Evolutionary conservation across 1,284 basidiomycete species (phyloP).

Genomic region (Boletus sp.): DNA sequence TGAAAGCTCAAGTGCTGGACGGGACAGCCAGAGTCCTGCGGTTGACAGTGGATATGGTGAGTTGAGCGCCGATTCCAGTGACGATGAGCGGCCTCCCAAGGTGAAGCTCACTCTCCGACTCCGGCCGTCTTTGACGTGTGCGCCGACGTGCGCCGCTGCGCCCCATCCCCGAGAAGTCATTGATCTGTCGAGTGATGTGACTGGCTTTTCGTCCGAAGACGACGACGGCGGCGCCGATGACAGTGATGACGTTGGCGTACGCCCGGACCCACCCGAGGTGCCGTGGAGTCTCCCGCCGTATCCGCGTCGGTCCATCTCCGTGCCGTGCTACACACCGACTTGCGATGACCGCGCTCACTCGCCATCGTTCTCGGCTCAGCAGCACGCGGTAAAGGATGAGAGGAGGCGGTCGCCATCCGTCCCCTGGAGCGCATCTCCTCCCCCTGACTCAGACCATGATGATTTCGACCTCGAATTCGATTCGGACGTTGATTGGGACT

Average conservation of each 20-base stretch:
- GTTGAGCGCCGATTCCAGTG: constrained; percentile 21
- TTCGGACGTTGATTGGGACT: constrained; percentile 41
- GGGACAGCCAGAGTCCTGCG: constrained; percentile 22
- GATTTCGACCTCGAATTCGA: constrained; percentile 38
- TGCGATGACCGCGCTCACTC: constrained; percentile 35
- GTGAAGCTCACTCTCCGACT: constrained; percentile 66
- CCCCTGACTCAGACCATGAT: constrained; percentile 63
- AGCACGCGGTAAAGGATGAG: constrained; percentile 27
- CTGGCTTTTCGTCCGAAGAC: constrained; percentile 30
- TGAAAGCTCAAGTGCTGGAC: constrained; percentile 8
- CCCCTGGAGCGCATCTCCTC: constrained; percentile 54
- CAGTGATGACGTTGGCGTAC: constrained; percentile 30
- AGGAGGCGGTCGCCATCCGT: constrained; percentile 53
- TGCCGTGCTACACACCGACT: constrained; percentile 49
- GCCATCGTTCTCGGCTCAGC: constrained; percentile 16
- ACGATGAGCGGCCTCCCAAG: constrained; percentile 53
- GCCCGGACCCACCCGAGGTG: constrained; percentile 20
- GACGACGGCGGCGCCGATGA: constrained; percentile 25
- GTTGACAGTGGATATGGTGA: constrained; percentile 38
- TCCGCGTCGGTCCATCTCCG: constrained; percentile 49
- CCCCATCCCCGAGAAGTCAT: constrained; percentile 35
- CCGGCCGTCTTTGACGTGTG: constrained; percentile 35
- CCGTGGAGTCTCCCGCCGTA: constrained; percentile 36
- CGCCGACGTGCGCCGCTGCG: constrained; percentile 18
- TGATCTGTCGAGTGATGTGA: constrained; percentile 40